Evolutionary conservation across 768 basidiomycete genomes (phyloP), one percentile per base, ranked within the genome.

Genomic region (Hericium alpestre): DNA sequence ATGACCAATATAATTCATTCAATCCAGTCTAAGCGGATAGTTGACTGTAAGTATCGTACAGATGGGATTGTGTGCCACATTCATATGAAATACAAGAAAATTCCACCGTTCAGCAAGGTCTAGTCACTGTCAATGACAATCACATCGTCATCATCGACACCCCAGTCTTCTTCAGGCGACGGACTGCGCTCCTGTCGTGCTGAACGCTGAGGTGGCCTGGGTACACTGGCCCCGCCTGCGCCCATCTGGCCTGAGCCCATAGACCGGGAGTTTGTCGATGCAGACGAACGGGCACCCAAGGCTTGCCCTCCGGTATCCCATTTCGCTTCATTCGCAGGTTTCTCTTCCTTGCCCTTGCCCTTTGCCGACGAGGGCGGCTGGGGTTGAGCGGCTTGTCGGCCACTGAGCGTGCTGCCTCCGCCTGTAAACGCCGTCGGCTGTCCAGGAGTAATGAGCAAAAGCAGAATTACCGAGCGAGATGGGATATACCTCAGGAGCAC

Each of bases 101-200:
- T 37, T 8, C 52, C 6, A 10, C 18, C 32, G 38, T 37, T 18
- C 38, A 15, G 2, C 43, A n/a, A 37, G n/a, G 16, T 7, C 56
- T 65, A 88, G 67, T 92, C 91, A 61, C 87, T 89, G 66, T 93
- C 89, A 66, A 92, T 85, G 69, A 84, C 84, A 58, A 93, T 90
- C 47, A 86, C 80, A 56, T 88, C 86, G 51, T 74, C 69, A 53
- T 90, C 88, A 59, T 87, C 86, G n/a, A 90, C 84, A 27, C 86
- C 87, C 76, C 81, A 90, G 65, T 89, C 88, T 13, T 58, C 55
- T n/a, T 66, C 65, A 38, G 84, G 89, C n/a, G 83, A 78, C 37
- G 83, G 87, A 66, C 81, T 87, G 59, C 61, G 63, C 64, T 74
- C 74, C 65, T 66, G 65, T 61, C 72, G 71, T 56, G 72, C 69